A percentile compares a stretch with the other conserved stretches of the same genome.
phyloP scores from a whole-genome alignment of 352 stramenopile genomes.

The Phytophthora multivora region DNA sequence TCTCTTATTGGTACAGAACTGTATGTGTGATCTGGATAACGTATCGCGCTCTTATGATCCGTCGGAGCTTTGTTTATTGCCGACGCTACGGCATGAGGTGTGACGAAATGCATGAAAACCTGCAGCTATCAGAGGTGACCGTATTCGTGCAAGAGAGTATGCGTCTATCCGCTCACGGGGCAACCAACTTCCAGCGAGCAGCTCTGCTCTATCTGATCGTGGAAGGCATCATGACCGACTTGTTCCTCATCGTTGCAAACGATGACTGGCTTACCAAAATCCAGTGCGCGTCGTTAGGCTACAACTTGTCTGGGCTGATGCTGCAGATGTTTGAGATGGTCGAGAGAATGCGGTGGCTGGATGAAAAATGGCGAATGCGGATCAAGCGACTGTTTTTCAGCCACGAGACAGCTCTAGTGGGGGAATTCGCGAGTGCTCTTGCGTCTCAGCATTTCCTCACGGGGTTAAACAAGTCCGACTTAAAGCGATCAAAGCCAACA shows the following conservation, averaged over 20 bases:
- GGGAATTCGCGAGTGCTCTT: constrained; percentile 8
- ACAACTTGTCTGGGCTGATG: constrained; percentile 30
- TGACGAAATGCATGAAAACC: constrained; percentile 1
- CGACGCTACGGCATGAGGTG: constrained; percentile 6
- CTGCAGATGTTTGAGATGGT: constrained; percentile 34
- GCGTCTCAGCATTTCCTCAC: constrained; percentile 16
- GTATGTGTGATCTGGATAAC: constrained; percentile 12
- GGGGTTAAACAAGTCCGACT: constrained; percentile 17
- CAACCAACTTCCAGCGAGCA: constrained; percentile 18
- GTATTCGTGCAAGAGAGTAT: constrained; percentile 27
- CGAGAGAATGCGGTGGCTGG: constrained; percentile 15
- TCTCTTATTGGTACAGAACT: constrained; percentile 22
- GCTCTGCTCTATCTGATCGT: constrained; percentile 26
- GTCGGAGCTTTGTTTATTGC: constrained; percentile 9
- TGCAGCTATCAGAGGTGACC: constrained; percentile 2
- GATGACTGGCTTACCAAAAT: constrained; percentile 8
- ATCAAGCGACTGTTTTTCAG: constrained; percentile 26
- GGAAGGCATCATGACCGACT: constrained; percentile 28
- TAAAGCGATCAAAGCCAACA: constrained; percentile 15
- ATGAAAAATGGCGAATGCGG: constrained; percentile 2
- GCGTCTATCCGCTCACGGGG: constrained; percentile 21
- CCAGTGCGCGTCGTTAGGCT: constrained; percentile 29
- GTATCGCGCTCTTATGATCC: constrained; percentile 16
- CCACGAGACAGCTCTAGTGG: constrained; percentile 18
- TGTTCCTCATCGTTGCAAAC: constrained; percentile 29